Base-by-base conservation (phyloP, 169 alveolate genomes). In the Eimeria falciformis region DNA sequence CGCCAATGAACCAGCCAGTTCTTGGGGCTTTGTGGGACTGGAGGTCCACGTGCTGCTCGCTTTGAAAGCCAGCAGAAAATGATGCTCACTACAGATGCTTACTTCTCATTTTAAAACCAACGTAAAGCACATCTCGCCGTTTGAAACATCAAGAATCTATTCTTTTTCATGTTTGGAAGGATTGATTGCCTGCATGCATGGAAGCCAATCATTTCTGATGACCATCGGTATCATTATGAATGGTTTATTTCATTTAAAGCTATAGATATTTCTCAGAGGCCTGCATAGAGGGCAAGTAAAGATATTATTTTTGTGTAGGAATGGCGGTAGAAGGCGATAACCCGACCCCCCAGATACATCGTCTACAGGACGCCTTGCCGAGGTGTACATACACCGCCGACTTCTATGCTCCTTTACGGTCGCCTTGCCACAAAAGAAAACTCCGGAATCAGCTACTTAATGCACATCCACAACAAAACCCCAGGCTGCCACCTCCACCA, bases 311-410 rank as follows among this genome's bases (percentile, higher is more conserved):
- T 21, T 29, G 87, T 2, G 33, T 5, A 29, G 27, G 40, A 78
- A 78, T 78, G 87, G 23, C 50, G 17, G 50, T 69, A 0, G 87
- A 78, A 78, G 87, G 87, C 0, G 62, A 53, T 27, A 78, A 78
- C 33, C 87, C 87, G 25, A 21, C 87, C 71, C 87, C 87, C 18
- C 73, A 50, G 33, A 69, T 78, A 46, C 87, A 53, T 45, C 87
- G 87, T 18, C 33, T 27, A 69, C 71, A 78, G 7, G 87, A 78
- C 27, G 50, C 50, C 50, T 50, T 11, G 45, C 17, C 40, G 4
- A 43, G 87, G 71, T 47, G 87, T 53, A 27, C 21, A 37, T 78
- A 47, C 53, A 50, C 87, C 46, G 47, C 71, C 21, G 53, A 78
- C 50, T 78, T 78, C 69, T 78, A 47, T 37, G n/a, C 87, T 6